Conservation (phyloP, 2,329 filamentous ascomycete genomes). For the Penicillium sp. region DNA sequence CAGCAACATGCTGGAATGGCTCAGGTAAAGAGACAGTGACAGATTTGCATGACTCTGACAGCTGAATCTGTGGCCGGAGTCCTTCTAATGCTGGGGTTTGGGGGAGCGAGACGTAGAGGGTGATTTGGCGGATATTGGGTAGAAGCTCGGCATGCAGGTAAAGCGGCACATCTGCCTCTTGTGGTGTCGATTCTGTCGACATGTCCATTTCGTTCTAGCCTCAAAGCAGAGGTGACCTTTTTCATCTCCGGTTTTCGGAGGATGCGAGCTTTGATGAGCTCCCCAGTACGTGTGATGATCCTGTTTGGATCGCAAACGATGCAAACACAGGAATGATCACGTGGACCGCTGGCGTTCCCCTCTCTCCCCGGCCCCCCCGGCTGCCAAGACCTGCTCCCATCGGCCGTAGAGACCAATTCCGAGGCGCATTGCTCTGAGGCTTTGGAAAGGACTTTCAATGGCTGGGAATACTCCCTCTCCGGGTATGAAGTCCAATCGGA, state of each 20-base stretch:
- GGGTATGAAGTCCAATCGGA: neutral
- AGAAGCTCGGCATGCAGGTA: conserved; percentile 64
- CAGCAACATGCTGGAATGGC: conserved; percentile 27
- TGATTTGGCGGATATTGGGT: conserved; percentile 63
- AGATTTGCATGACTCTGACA: conserved; percentile 42
- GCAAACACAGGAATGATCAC: conserved; percentile 1
- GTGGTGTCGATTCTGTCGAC: neutral
- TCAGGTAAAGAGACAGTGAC: conserved; percentile 43
- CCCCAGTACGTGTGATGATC: neutral
- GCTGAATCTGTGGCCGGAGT: conserved; percentile 29
- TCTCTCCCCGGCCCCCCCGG: no score
- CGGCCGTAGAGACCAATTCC: neutral
- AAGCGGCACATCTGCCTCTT: conserved; percentile 27
- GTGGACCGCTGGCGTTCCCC: neutral
- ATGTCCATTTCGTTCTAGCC: conserved; percentile 10
- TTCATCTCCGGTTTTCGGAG: neutral
- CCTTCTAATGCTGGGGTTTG: conserved; percentile 12
- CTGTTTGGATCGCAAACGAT: neutral
- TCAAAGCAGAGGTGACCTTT: neutral
- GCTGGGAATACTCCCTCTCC: no score
- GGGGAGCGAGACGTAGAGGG: conserved; percentile 58
- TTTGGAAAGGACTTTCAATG: no score
- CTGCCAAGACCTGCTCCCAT: neutral
- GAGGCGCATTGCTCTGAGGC: neutral
- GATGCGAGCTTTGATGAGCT: neutral